Evolutionary conservation across 1,284 basidiomycete genomes (phyloP), one percentile per base, ranked within the genome.

Genomic region (Leccinum fallax): DNA sequence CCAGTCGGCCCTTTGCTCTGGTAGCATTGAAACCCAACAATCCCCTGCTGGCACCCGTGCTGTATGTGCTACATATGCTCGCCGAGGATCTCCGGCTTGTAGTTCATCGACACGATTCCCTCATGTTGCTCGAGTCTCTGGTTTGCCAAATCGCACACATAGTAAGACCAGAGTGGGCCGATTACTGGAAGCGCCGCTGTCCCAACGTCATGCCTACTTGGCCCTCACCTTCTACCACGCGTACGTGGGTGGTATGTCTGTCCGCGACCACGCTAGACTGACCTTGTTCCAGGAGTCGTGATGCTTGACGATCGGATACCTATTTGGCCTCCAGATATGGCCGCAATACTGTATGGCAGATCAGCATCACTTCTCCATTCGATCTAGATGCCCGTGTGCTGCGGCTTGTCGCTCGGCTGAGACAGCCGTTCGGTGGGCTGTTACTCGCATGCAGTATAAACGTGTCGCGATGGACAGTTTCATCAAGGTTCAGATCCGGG

Each of bases 131-230:
- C 8, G 88, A 83, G 0, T 83, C 84, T 1, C 66, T 94, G 10
- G 81, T 96, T 7, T 85, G 87, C 61, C 79, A 81, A 1, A 75
- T 96, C n/a, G 90, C 91, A 2, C 70, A 81, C 8, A 75, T 85
- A 13, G 83, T 92, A 5, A 83, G 89, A 28, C 83, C 84, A 0
- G 92, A 93, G 69, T 97, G 94, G 92, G 83, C 85, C 2, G 94
- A 97, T 73, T 95, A 94, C 71, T 94, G 93, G 91, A 88, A 88
- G 65, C 83, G 93, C 7, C 76, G 93, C 30, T 85, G 86, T 68
- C 92, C 93, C 1, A 80, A 83, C 53, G 80, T 82, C 21, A 75
- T 82, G 65, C 73, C 79, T 32, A 70, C 75, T 21, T 92, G 90
- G 90, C 83, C 84, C 3, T 76, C 80, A 8, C 77, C 81, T 38